These are phyloP conservation scores for Schwanniomyces polymorphus DNA, from an alignment of 805 yeast genomes.

Conservation along the genomic window DNA sequence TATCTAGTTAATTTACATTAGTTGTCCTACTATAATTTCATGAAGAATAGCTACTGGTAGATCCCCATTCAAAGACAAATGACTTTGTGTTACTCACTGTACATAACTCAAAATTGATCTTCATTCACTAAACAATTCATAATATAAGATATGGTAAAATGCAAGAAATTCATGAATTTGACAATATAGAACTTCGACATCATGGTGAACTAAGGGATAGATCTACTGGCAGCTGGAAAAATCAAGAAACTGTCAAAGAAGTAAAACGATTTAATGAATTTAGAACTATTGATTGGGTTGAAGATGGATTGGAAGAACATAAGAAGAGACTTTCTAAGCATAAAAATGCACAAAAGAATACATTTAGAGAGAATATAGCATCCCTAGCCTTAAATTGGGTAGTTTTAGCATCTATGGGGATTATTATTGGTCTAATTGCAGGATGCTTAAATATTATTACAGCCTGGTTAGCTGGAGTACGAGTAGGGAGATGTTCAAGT, in stretches of 20 bases:
- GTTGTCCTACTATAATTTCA: background rate
- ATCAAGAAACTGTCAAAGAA: slow-evolving; percentile 34
- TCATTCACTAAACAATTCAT: background rate
- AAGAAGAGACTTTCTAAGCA: slow-evolving; percentile 23
- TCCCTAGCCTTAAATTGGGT: slow-evolving; percentile 63
- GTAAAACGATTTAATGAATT: slow-evolving; percentile 59
- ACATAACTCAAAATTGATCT: background rate
- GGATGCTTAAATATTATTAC: slow-evolving; percentile 79
- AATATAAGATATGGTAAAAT: background rate
- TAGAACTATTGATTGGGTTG: slow-evolving; percentile 69
- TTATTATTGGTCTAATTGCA: slow-evolving; percentile 78
- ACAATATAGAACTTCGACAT: background rate
- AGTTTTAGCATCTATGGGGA: slow-evolving; percentile 73
- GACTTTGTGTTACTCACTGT: background rate
- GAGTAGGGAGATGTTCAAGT: slow-evolving; percentile 73
- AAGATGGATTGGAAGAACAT: slow-evolving; percentile 56
- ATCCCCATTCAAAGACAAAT: background rate
- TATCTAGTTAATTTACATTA: too few relatives aligned
- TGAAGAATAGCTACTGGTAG: background rate
- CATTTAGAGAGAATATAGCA: slow-evolving; percentile 24
- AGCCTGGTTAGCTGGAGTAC: slow-evolving; percentile 78
- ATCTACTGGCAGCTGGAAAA: slow-evolving; percentile 37
- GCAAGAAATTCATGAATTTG: background rate
- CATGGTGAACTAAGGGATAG: slow-evolving; percentile 17
- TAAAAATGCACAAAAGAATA: slow-evolving; percentile 10